Conservation (phyloP, 1,284 basidiomycete genomes). For the Trichosporon sp. region DNA sequence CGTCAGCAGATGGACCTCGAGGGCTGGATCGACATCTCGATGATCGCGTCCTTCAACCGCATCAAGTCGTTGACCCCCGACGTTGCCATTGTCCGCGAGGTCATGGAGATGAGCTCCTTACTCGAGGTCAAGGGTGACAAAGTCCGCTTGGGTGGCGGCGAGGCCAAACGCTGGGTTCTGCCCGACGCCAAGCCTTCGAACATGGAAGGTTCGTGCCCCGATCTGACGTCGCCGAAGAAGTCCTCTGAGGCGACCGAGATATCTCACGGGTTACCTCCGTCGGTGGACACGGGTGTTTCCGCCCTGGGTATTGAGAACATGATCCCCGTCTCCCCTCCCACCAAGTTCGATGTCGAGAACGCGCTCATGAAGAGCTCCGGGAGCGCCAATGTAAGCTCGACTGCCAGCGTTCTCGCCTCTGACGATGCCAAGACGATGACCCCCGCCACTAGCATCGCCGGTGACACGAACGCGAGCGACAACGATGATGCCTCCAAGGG, state of each 20-base stretch:
- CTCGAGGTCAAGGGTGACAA: conserved; percentile 70
- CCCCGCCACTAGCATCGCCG: conserved; percentile 36
- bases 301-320: conserved; percentile 32
- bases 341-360: conserved; percentile 45
- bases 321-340: conserved; percentile 22
- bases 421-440: conserved; percentile 37
- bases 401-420: conserved; percentile 34
- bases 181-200: conserved; percentile 63
- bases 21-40: conserved; percentile 80
- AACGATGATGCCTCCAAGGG: conserved; percentile 22
- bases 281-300: conserved; percentile 18
- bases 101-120: conserved; percentile 67
- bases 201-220: conserved; percentile 27
- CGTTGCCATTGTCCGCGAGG: conserved; percentile 68
- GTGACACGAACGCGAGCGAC: conserved; percentile 31
- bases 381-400: conserved; percentile 31
- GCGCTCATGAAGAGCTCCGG: conserved; percentile 47
- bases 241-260: conserved; percentile 31
- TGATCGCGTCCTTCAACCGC: conserved; percentile 85
- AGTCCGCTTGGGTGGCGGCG: conserved; percentile 66
- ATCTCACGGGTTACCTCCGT: conserved; percentile 30
- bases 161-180: conserved; percentile 71
- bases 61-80: conserved; percentile 72
- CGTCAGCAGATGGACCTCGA: conserved; percentile 85
- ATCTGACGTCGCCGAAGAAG: conserved; percentile 29